Base-by-base conservation (phyloP, 164 flowering plant species). In the Paratinospora sagittata region DNA sequence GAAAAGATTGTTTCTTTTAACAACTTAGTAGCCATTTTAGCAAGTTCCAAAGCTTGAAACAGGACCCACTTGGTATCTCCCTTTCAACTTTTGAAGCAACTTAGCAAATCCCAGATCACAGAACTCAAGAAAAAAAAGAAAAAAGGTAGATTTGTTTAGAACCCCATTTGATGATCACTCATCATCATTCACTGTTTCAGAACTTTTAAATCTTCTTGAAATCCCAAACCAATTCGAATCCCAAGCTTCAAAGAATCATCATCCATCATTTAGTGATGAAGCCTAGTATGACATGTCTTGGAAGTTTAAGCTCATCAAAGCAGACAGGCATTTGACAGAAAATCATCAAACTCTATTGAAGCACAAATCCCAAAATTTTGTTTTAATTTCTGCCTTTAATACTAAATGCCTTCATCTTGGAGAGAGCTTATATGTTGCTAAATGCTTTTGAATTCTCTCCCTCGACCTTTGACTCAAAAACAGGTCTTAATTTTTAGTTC, bases 241-340 rank as follows among this genome's bases (percentile, higher is more conserved):
- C 67, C 66, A 45, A 41, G 60, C 8, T 27, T 63, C 57, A 27
- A 0, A 12, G 27, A 37, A 65, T 65, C 24, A 33, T 34, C 67
- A 16, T 1, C 27, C 43, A 65, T 65, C 27, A 68, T 68, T 66
- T 49, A n/a, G 39, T 68, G 41, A 19, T 47, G 62, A 47, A 68
- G 3, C 16, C 6, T 36, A 63, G 30, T 16, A 33, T 30, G 41
- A 30, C 41, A 45, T 67, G 60, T 30, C 63, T 68, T 68, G 64
- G 30, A n/a, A 57, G 57, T 67, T 39, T n/a, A 73, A 73, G 70
- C 57, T 57, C 65, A 64, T 73, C 75, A 27, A 66, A 57, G 27
- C 41, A 66, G 69, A 71, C 33, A 65, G 27, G 14, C 24, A 24
- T 39, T 69, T 47, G 26, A 23, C 68, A 39, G 49, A 33, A 12